Evolutionary conservation across 495 filamentous ascomycete species (phyloP), one percentile per base, ranked within the genome.

Genomic region (Penicillium subrubescens): DNA sequence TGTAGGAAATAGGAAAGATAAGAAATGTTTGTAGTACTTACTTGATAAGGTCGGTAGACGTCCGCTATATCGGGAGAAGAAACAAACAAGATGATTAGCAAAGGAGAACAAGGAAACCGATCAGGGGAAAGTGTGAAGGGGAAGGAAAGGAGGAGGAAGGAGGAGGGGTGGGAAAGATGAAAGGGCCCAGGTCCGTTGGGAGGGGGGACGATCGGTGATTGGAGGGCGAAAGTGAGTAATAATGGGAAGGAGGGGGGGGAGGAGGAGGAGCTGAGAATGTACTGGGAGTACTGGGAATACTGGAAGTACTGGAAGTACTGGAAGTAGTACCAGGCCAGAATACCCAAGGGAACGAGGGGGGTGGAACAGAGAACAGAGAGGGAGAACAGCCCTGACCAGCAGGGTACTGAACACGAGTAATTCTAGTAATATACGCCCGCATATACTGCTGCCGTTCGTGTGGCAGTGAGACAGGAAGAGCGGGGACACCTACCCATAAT

Each of bases 31-130:
- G 41, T 52, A 34, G 46, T 41, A 85, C 83, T 82, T 79, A 85
- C 83, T 78, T 80, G 79, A 68, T 77, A 79, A 67, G 83, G 83
- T 46, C 83, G 83, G 75, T 85, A 85, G 44, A 84, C 80, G 82
- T 85, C 83, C 68, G 81, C 82, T 82, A 71, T 46, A 43, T 55
- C 48, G 33, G 43, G 39, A 44, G 57, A 43, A 33, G 23, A 23
- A 57, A 63, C 37, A 44, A 48, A 53, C 31, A 43, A 43, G 58
- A 53, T 39, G 46, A 51, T 25, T 51, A 64, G 62, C 63, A 10
- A 5, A 68, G 59, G 65, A 54, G 48, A 57, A 59, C 65, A 62
- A 62, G 66, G 31, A 33, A 69, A 72, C 44, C 44, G 59, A 61
- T 55, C 66, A 66, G 65, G 74, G 71, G 66, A 62, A 58, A 60